A percentile compares a stretch with the other conserved stretches of the same genome.
These are phyloP conservation scores for Coelastrella sp. DNA, from an alignment of 139 green algal genomes.

Conservation along the genomic window DNA sequence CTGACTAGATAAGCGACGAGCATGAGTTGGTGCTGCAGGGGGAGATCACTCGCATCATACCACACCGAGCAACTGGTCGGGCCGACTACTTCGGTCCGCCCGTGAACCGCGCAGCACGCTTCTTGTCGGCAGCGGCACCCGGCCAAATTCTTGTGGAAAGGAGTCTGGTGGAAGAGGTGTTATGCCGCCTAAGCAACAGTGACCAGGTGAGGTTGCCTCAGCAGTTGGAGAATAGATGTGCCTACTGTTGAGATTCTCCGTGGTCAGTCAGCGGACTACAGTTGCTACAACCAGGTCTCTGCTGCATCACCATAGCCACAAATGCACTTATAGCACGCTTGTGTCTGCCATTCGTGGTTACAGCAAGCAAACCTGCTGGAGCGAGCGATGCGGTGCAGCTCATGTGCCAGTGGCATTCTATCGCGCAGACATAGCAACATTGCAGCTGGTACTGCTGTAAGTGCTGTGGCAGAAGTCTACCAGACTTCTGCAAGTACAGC, in stretches of 20 bases:
- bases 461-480: not conserved
- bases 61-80: constrained; percentile 50
- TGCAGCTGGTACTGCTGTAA: not conserved
- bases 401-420: not conserved
- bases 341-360: not conserved
- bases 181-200: not conserved
- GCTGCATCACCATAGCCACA: not conserved
- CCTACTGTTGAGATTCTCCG: not conserved
- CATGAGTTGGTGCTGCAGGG: too few species aligned
- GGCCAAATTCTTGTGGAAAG: constrained; percentile 63
- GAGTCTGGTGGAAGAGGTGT: constrained; percentile 39
- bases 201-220: not conserved
- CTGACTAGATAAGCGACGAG: not conserved
- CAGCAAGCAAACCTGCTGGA: constrained; percentile 20
- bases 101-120: constrained; percentile 67
- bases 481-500: constrained; percentile 16
- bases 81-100: constrained; percentile 69
- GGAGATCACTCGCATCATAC: constrained; percentile 49
- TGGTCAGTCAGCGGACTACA: too few species aligned
- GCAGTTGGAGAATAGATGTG: not conserved
- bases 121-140: constrained; percentile 47
- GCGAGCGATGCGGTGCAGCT: not conserved
- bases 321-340: not conserved
- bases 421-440: not conserved
- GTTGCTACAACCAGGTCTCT: too few species aligned